Evolutionary conservation across 805 yeast species (phyloP).

Genomic region (Zygotorulaspora chibaensis): DNA sequence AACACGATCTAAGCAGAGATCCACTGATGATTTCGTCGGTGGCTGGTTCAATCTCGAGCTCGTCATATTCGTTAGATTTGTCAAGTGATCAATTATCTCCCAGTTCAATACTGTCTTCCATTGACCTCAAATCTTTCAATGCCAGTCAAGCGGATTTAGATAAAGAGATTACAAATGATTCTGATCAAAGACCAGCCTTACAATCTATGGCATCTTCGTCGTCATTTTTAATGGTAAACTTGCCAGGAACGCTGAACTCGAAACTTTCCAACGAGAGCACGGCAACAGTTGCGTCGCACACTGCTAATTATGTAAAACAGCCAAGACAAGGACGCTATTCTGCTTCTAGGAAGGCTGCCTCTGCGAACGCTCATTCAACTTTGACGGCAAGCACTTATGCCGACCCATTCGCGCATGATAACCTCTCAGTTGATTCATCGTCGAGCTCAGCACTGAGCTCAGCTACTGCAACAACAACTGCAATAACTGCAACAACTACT

Average conservation of each 20-base stretch:
- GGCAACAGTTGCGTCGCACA: neutral
- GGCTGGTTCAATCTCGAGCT: constrained; percentile 7
- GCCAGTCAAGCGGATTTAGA: constrained; percentile 3
- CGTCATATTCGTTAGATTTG: constrained; percentile 8
- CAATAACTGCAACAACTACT: neutral
- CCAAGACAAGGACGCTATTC: constrained; percentile 16
- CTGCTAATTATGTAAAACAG: constrained; percentile 7
- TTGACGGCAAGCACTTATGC: neutral
- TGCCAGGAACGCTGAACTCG: neutral
- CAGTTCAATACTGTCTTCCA: constrained; percentile 5
- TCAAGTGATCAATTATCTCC: constrained; percentile 6
- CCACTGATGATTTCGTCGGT: constrained; percentile 5
- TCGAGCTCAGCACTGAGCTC: neutral
- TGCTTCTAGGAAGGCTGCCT: neutral
- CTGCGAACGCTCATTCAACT: neutral
- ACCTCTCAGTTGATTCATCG: neutral
- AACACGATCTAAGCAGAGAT: neutral
- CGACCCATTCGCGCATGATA: neutral
- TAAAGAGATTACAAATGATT: neutral
- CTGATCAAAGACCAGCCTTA: neutral
- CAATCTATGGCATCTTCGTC: constrained; percentile 1
- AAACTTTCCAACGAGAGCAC: neutral
- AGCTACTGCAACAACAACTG: too few species aligned
- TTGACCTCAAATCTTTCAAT: constrained; percentile 3
- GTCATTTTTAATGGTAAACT: neutral